phyloP scores from a whole-genome alignment of 2,329 filamentous ascomycete species.

The Fusarium dimerum region DNA sequence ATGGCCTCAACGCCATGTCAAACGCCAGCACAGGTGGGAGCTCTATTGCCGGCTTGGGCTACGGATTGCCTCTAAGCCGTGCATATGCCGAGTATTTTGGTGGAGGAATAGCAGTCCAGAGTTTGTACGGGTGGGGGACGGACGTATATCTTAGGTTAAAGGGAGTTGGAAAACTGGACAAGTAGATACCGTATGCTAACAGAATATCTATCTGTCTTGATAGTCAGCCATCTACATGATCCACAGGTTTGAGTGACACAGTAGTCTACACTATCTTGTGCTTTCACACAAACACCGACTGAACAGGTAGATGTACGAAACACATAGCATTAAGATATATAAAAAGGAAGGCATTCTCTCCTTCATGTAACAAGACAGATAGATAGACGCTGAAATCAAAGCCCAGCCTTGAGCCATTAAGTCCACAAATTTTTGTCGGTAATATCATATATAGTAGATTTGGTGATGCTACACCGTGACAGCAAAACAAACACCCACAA shows the following conservation, averaged over 20 bases:
- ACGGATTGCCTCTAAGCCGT: conserved; percentile 84
- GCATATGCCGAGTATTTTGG: conserved; percentile 99
- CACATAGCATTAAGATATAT: conserved; percentile 14
- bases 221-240: not conserved
- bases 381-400: not conserved
- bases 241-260: not conserved
- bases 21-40: conserved; percentile 70
- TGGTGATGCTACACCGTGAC: not conserved
- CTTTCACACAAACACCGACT: not conserved
- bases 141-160: conserved; percentile 69
- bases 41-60: conserved; percentile 90
- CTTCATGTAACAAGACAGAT: not conserved
- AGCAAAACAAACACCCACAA: not conserved
- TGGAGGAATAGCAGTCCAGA: conserved; percentile 92
- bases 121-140: conserved; percentile 87
- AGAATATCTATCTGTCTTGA: conserved; percentile 1
- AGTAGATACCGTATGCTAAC: conserved; percentile 9
- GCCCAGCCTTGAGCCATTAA: not conserved
- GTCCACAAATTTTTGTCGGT: not conserved
- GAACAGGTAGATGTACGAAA: not conserved
- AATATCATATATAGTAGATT: not conserved
- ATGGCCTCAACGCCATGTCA: conserved; percentile 73
- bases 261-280: not conserved
- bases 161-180: conserved; percentile 58
- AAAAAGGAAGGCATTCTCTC: conserved; percentile 8